A percentile compares a stretch with the other conserved stretches of the same genome.
phyloP scores from a whole-genome alignment of 257 asterid genomes.

The Nicotiana sylvestris region DNA sequence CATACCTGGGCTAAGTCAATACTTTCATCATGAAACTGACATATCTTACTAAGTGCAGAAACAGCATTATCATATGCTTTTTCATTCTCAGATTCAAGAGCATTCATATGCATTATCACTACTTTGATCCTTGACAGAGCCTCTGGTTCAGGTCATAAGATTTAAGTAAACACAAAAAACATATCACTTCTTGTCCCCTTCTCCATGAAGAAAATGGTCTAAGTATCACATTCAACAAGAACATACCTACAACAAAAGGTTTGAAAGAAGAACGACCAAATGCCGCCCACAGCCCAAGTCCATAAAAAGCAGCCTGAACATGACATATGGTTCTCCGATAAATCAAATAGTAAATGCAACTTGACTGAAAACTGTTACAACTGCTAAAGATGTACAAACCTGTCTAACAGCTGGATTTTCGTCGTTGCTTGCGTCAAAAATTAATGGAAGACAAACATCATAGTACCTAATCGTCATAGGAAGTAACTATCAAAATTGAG shows the following conservation, averaged over 20 bases:
- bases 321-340: not conserved
- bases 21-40: conserved; percentile 81
- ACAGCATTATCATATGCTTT: conserved; percentile 97
- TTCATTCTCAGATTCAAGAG: conserved; percentile 55
- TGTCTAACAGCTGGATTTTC: conserved; percentile 82
- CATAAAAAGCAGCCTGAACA: conserved; percentile 86
- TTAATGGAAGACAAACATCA: conserved; percentile 20
- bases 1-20: conserved; percentile 81
- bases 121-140: conserved; percentile 84
- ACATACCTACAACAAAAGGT: conserved; percentile 77
- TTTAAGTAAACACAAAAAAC: no score
- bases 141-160: conserved; percentile 26
- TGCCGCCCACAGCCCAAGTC: conserved; percentile 91
- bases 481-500: no score
- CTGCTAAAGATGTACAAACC: conserved; percentile 31
- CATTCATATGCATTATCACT: conserved; percentile 62
- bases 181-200: no score
- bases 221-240: not conserved
- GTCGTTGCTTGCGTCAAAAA: conserved; percentile 88
- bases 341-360: no score
- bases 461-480: conserved; percentile 49
- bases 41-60: conserved; percentile 91
- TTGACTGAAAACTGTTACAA: no score
- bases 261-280: conserved; percentile 75
- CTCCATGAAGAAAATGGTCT: no score